Percentiles rank a stretch among this genome's conserved stretches.
phyloP scores from a whole-genome alignment of 2,329 filamentous ascomycete genomes.

The Tolypocladium tundrense region DNA sequence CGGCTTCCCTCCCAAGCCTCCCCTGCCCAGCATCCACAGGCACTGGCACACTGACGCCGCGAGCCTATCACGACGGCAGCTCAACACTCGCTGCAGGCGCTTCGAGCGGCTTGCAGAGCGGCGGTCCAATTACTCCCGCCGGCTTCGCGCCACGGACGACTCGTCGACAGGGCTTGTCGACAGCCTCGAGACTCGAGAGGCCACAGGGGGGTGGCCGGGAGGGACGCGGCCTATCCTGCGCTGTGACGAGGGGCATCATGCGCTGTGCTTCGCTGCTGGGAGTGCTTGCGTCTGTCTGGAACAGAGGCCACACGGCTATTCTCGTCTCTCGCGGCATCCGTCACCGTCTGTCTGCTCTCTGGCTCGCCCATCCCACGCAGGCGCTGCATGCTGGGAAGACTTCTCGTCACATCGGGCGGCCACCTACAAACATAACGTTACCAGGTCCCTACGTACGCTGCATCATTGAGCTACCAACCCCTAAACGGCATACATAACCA shows the following conservation, averaged over 20 bases:
- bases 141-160: slow-evolving; percentile 6
- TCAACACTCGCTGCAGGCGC: slow-evolving; percentile 5
- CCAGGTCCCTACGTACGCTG: slow-evolving; percentile 1
- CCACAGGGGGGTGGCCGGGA: slow-evolving; percentile 3
- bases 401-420: slow-evolving; percentile 8
- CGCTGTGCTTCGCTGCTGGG: neutral
- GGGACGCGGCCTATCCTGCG: neutral
- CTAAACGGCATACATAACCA: slow-evolving; percentile 33
- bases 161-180: neutral
- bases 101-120: slow-evolving; percentile 8
- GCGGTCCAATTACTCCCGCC: slow-evolving; percentile 7
- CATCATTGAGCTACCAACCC: neutral
- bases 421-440: neutral
- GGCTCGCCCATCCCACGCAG: neutral
- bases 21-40: neutral
- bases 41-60: neutral
- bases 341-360: neutral
- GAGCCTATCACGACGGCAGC: slow-evolving; percentile 5
- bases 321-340: slow-evolving; percentile 1
- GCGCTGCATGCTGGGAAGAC: slow-evolving; percentile 1
- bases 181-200: neutral
- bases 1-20: neutral
- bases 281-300: neutral
- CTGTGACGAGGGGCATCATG: neutral
- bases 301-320: slow-evolving; percentile 3